Conservation (phyloP, 2,329 filamentous ascomycete genomes). For the Penicillium rolfsii region DNA sequence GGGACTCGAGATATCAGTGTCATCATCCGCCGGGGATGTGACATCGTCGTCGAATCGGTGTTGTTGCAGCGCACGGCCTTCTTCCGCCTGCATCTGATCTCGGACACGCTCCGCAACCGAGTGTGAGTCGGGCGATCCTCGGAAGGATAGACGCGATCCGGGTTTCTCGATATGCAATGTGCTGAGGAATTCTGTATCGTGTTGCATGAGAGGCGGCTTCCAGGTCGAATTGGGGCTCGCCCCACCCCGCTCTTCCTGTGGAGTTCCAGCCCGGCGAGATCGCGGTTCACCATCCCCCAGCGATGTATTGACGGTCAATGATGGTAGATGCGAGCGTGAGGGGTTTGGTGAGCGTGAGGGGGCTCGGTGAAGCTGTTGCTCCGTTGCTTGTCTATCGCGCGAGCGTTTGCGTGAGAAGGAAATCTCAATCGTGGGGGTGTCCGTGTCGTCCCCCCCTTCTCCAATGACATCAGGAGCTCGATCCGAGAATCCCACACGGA, state of each 20-base stretch:
- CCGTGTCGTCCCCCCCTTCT: constrained; percentile 85
- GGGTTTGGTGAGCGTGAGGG: constrained; percentile 18
- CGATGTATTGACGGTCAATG: constrained; percentile 41
- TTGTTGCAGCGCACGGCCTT: constrained; percentile 55
- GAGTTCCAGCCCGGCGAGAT: constrained; percentile 16
- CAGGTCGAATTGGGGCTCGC: constrained; percentile 24
- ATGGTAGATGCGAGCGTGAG: constrained; percentile 28
- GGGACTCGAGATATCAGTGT: constrained; percentile 23
- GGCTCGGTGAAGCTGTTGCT: constrained; percentile 15
- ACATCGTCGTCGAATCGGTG: constrained; percentile 37
- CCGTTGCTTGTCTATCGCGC: constrained; percentile 29
- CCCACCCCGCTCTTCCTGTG: constrained; percentile 19
- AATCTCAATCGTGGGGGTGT: constrained; percentile 72
- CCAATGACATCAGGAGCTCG: constrained; percentile 80
- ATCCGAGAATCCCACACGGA: constrained; percentile 74
- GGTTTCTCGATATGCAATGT: constrained; percentile 33
- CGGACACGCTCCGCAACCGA: constrained; percentile 53
- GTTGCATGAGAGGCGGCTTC: constrained; percentile 38
- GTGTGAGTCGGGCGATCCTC: constrained; percentile 44
- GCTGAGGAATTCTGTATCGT: constrained; percentile 45
- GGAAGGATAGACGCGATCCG: constrained; percentile 46
- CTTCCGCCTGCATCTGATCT: constrained; percentile 57
- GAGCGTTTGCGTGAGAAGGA: constrained; percentile 51
- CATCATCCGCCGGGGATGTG: constrained; percentile 33
- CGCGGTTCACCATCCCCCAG: constrained; percentile 28